These are phyloP conservation scores for Daldinia childiae DNA, from an alignment of 495 filamentous ascomycete species.

Conservation along the genomic window DNA sequence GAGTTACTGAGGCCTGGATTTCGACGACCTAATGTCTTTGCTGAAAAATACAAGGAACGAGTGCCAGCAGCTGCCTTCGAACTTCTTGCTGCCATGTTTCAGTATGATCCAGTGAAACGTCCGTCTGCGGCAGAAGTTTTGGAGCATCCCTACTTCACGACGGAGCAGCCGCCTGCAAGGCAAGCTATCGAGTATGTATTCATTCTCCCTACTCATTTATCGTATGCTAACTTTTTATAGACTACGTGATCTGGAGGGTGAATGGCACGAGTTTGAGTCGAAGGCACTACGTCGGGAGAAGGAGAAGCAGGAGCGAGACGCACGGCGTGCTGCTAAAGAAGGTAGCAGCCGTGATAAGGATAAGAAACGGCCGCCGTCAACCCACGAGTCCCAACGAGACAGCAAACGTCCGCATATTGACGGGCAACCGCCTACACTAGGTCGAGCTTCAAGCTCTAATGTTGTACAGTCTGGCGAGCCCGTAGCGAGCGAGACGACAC, in stretches of 20 bases:
- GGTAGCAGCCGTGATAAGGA: conserved; percentile 57
- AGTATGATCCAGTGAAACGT: conserved; percentile 84
- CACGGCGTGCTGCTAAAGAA: conserved; percentile 61
- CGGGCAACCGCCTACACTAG: conserved; percentile 19
- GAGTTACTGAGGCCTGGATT: conserved; percentile 83
- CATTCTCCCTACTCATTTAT: neutral
- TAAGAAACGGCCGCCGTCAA: conserved; percentile 57
- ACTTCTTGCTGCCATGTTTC: conserved; percentile 81
- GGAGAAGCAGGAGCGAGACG: conserved; percentile 81
- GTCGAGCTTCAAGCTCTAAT: conserved; percentile 17
- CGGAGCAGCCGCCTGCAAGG: conserved; percentile 79
- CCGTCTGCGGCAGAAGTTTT: conserved; percentile 88
- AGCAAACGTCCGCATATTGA: conserved; percentile 57
- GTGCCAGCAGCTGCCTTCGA: conserved; percentile 83
- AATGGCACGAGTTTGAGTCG: conserved; percentile 99
- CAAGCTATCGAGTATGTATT: conserved; percentile 82
- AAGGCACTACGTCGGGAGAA: conserved; percentile 93
- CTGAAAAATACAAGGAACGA: conserved; percentile 77
- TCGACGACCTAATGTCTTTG: conserved; percentile 79
- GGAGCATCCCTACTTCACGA: conserved; percentile 86
- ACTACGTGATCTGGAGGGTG: conserved; percentile 84
- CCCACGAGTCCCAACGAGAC: conserved; percentile 47
- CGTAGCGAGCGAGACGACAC: conserved; percentile 1
- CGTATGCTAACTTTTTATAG: conserved; percentile 54
- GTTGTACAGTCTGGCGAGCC: conserved; percentile 17